Conservation (phyloP, 2,329 filamentous ascomycete genomes). For the Penicillium sclerotiorum region DNA sequence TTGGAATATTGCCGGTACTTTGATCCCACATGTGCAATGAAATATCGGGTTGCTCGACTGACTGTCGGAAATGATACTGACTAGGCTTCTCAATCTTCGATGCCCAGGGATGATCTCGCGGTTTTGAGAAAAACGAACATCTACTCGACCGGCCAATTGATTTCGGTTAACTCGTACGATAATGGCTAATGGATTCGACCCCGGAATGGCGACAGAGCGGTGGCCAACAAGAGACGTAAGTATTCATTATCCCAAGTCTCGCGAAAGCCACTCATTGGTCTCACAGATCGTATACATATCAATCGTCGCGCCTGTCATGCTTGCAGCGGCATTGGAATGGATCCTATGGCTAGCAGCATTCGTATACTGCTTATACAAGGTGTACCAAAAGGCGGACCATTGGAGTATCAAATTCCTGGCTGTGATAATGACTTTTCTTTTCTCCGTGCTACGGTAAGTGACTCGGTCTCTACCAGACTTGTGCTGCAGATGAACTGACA, state of each 20-base stretch:
- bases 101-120: neutral
- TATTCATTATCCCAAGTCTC: too few relatives aligned
- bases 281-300: slow-evolving; percentile 78
- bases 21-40: too few relatives aligned
- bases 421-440: slow-evolving; percentile 72
- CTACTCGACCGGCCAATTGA: neutral
- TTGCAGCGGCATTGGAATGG: slow-evolving; percentile 88
- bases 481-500: too few relatives aligned
- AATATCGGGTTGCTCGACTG: too few relatives aligned
- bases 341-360: slow-evolving; percentile 94
- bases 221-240: slow-evolving; percentile 22
- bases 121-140: neutral
- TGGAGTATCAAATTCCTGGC: slow-evolving; percentile 80
- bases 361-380: slow-evolving; percentile 85
- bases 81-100: too few relatives aligned
- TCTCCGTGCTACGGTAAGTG: slow-evolving; percentile 73
- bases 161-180: neutral
- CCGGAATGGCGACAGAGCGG: neutral
- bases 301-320: slow-evolving; percentile 78
- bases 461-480: too few relatives aligned
- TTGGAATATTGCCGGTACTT: too few relatives aligned
- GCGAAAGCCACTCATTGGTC: neutral
- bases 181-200: neutral
- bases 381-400: slow-evolving; percentile 85
- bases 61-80: too few relatives aligned